A percentile compares a stretch with the other conserved stretches of the same genome.
These are phyloP conservation scores for Zygotorulaspora sp. DNA, from an alignment of 805 yeast species.

Conservation along the genomic window DNA sequence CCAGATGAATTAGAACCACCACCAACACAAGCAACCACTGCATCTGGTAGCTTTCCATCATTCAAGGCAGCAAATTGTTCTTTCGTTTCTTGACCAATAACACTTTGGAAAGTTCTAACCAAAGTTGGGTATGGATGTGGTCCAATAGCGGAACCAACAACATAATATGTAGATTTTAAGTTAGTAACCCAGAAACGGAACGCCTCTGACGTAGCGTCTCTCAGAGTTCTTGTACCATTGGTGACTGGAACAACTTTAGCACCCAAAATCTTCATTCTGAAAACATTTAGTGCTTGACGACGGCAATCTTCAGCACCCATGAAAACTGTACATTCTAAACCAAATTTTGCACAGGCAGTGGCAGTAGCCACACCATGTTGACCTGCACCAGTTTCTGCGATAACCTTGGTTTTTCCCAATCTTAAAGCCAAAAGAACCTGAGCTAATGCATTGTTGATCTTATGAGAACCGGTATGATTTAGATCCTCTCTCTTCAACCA, in stretches of 20 bases:
- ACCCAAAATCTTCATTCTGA: slow-evolving; percentile 94
- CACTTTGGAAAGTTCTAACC: slow-evolving; percentile 97
- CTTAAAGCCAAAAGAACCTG: slow-evolving; percentile 77
- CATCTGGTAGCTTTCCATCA: slow-evolving; percentile 82
- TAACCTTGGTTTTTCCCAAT: slow-evolving; percentile 68
- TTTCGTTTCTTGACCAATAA: slow-evolving; percentile 92
- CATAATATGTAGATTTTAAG: slow-evolving; percentile 81
- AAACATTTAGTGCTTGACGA: slow-evolving; percentile 96
- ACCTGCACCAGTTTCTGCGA: slow-evolving; percentile 92
- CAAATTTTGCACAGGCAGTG: slow-evolving; percentile 89
- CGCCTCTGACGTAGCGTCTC: slow-evolving; percentile 98
- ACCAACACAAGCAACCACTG: slow-evolving; percentile 97
- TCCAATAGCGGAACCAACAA: slow-evolving; percentile 97
- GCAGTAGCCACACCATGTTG: slow-evolving; percentile 94
- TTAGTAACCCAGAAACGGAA: slow-evolving; percentile 93
- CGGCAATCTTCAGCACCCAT: slow-evolving; percentile 99
- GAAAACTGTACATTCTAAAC: slow-evolving; percentile 86
- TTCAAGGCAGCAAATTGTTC: slow-evolving; percentile 79
- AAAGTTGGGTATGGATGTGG: slow-evolving; percentile 99
- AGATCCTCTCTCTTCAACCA: slow-evolving; percentile 98
- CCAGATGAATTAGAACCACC: slow-evolving; percentile 98
- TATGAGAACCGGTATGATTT: slow-evolving; percentile 86
- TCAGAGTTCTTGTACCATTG: slow-evolving; percentile 90
- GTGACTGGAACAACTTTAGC: slow-evolving; percentile 92
- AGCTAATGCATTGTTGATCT: slow-evolving; percentile 78